Percentiles rank a stretch among this genome's conserved stretches.
phyloP scores from a whole-genome alignment of 352 stramenopile genomes.

The Pythium oligandrum region DNA sequence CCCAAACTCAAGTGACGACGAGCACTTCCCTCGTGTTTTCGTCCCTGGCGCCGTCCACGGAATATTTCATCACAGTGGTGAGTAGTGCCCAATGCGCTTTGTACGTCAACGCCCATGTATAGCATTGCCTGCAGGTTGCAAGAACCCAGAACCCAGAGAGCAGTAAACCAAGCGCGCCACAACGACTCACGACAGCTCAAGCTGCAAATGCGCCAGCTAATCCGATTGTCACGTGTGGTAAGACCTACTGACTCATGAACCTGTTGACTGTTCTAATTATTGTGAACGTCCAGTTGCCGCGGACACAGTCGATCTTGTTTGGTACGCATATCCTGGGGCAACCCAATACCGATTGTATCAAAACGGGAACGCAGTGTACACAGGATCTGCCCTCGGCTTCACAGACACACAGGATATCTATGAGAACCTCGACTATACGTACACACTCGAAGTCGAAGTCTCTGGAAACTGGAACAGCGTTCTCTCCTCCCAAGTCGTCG shows the following conservation, averaged over 20 bases:
- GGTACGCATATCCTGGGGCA: conserved; percentile 33
- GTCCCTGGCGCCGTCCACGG: conserved; percentile 10
- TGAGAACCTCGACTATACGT: conserved; percentile 3
- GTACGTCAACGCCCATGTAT: not conserved
- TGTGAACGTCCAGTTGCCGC: too few relatives aligned
- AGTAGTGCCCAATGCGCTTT: conserved; percentile 6
- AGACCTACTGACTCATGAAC: too few relatives aligned
- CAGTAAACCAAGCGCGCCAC: conserved; percentile 5
- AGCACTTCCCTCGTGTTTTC: not conserved
- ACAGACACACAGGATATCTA: conserved; percentile 4
- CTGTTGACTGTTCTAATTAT: too few relatives aligned
- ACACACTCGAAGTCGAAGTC: conserved; percentile 8
- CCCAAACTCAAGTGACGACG: not conserved
- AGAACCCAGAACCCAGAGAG: not conserved
- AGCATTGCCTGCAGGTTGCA: conserved; percentile 6
- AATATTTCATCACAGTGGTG: conserved; percentile 45
- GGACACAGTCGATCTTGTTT: conserved; percentile 27
- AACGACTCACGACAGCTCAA: conserved; percentile 4
- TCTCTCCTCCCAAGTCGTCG: not conserved
- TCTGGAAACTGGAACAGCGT: conserved; percentile 1
- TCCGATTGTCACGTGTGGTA: conserved; percentile 20
- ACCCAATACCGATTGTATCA: conserved; percentile 35
- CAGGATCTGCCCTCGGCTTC: conserved; percentile 5
- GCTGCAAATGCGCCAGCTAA: conserved; percentile 7
- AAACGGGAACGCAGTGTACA: conserved; percentile 16